These are phyloP conservation scores for Earliella scabrosa DNA, from an alignment of 1,284 basidiomycete genomes.

Conservation along the genomic window DNA sequence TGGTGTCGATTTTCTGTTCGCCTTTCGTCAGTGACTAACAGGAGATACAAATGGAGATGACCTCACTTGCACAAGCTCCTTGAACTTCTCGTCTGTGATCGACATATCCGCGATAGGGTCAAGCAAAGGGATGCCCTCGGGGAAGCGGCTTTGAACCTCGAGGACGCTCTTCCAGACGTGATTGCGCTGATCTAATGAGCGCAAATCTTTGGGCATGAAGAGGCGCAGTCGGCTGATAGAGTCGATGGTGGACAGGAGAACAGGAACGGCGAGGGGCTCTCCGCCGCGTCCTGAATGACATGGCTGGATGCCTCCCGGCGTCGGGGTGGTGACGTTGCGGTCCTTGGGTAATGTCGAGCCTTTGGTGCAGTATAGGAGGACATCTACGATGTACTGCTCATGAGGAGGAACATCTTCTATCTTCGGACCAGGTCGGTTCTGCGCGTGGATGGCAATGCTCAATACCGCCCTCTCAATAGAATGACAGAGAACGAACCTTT, in stretches of 20 bases:
- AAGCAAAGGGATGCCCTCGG: constrained; percentile 84
- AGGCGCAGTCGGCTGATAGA: constrained; percentile 88
- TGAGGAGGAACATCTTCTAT: constrained; percentile 80
- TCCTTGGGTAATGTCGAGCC: constrained; percentile 73
- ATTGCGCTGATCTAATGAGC: constrained; percentile 76
- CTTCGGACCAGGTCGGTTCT: constrained; percentile 60
- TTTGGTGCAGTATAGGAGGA: constrained; percentile 84
- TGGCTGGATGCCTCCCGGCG: constrained; percentile 76
- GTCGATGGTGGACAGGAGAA: constrained; percentile 87
- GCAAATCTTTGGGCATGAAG: constrained; percentile 89
- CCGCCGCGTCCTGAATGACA: constrained; percentile 76
- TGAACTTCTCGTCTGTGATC: constrained; percentile 94
- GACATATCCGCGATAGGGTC: constrained; percentile 97
- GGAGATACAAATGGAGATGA: not conserved
- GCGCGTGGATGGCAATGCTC: not conserved
- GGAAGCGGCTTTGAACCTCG: constrained; percentile 91
- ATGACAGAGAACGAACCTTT: constrained; percentile 52
- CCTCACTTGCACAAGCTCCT: constrained; percentile 77
- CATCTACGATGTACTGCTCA: constrained; percentile 92
- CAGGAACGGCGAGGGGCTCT: constrained; percentile 86
- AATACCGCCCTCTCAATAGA: not conserved
- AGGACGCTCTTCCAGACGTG: constrained; percentile 88
- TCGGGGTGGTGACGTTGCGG: constrained; percentile 53
- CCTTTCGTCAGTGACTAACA: not conserved
- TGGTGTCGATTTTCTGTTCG: constrained; percentile 82